Percentiles rank a stretch among this genome's conserved stretches.
Evolutionary conservation across 129 eudicot genomes (phyloP).

Genomic region (Cynara cardunculus): DNA sequence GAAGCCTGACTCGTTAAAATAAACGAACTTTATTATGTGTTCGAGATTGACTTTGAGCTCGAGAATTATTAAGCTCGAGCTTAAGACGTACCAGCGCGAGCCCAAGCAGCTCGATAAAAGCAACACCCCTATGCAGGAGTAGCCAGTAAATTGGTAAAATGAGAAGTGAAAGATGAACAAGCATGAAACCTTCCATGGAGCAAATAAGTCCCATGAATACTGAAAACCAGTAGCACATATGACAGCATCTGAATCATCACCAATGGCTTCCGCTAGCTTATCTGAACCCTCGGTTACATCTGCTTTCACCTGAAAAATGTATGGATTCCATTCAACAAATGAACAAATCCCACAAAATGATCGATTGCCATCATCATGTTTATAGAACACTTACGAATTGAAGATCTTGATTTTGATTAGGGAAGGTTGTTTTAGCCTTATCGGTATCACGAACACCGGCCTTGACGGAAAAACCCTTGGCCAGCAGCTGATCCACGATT

Average conservation of each 20-base stretch:
- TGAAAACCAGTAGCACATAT: constrained; percentile 94
- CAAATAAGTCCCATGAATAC: constrained; percentile 70
- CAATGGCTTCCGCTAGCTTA: constrained; percentile 73
- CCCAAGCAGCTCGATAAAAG: not conserved
- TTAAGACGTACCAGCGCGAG: too few species aligned
- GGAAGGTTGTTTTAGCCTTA: constrained; percentile 58
- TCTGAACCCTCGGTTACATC: constrained; percentile 82
- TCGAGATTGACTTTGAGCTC: not conserved
- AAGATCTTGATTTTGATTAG: constrained; percentile 52
- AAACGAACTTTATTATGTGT: not conserved
- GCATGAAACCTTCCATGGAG: constrained; percentile 85
- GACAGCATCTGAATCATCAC: constrained; percentile 84
- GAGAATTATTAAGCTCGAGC: not conserved
- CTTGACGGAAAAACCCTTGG: constrained; percentile 87
- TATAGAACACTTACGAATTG: constrained; percentile 51
- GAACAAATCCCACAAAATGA: not conserved
- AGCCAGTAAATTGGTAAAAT: not conserved
- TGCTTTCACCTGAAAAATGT: constrained; percentile 62
- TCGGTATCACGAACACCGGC: constrained; percentile 86
- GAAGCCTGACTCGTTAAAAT: not conserved
- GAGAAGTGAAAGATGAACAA: constrained; percentile 11
- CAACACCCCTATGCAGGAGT: too few species aligned
- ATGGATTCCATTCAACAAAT: not conserved
- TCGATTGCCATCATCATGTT: not conserved
- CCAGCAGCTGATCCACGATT: constrained; percentile 88